phyloP scores from a whole-genome alignment of 331 rosid genomes.

The Malus hybrid region DNA sequence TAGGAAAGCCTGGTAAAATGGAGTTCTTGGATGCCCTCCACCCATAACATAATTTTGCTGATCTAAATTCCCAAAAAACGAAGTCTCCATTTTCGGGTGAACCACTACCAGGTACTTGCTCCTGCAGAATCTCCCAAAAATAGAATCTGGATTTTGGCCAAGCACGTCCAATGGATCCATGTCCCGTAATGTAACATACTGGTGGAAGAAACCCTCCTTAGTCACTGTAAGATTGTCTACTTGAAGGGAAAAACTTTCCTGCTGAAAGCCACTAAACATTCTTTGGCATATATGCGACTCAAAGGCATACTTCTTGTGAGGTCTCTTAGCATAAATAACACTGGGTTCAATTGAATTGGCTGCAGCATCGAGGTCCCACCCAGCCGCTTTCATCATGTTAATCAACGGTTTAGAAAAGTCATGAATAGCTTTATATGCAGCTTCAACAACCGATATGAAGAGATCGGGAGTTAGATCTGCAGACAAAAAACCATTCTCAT shows the following conservation, averaged over 20 bases:
- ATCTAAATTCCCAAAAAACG: conserved; percentile 90
- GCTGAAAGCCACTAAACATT: conserved; percentile 94
- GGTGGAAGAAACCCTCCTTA: conserved; percentile 77
- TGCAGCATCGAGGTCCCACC: conserved; percentile 99
- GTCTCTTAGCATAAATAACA: conserved; percentile 79
- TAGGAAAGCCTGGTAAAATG: conserved; percentile 89
- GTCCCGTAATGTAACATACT: conserved; percentile 79
- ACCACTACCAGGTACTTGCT: conserved; percentile 85
- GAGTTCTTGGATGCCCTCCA: conserved; percentile 97
- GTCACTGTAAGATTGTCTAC: conserved; percentile 39
- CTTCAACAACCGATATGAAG: conserved; percentile 73
- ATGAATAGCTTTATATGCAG: conserved; percentile 82
- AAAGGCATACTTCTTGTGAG: conserved; percentile 97
- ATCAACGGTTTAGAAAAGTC: conserved; percentile 94
- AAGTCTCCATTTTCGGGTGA: conserved; percentile 97
- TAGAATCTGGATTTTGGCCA: conserved; percentile 89
- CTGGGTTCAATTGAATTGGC: conserved; percentile 79
- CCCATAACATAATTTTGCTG: conserved; percentile 74
- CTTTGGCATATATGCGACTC: conserved; percentile 94
- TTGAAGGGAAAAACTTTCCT: conserved; percentile 60
- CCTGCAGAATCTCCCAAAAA: conserved; percentile 82
- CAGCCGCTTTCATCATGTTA: conserved; percentile 99
- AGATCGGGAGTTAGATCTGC: conserved; percentile 87
- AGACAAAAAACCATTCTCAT: conserved; percentile 58
- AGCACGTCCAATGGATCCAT: conserved; percentile 90